Conservation (phyloP, 2,329 filamentous ascomycete genomes). For the Stachybotrys echinatus region DNA sequence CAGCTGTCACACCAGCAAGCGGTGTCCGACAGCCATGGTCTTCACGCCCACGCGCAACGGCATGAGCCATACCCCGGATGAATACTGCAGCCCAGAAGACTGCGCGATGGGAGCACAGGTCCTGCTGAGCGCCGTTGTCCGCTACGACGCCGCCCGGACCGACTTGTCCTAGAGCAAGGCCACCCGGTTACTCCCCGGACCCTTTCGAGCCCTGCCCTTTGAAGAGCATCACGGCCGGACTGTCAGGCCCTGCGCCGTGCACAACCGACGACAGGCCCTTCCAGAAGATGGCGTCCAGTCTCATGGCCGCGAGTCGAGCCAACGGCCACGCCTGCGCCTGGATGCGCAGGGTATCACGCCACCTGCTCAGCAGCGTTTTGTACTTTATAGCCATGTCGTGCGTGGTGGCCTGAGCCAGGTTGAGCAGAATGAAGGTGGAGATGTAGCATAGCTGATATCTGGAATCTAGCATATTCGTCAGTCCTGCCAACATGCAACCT, state of each 20-base stretch:
- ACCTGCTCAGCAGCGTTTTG: slow-evolving; percentile 11
- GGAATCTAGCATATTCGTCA: slow-evolving; percentile 8
- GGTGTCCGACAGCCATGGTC: slow-evolving; percentile 25
- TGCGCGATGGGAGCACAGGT: slow-evolving; percentile 15
- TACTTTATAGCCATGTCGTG: slow-evolving; percentile 10
- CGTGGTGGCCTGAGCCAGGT: slow-evolving; percentile 15
- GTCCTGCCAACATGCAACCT: no score
- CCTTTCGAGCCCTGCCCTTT: neutral
- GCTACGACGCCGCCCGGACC: slow-evolving; percentile 3
- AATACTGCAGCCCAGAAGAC: slow-evolving; percentile 16
- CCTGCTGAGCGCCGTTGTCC: slow-evolving; percentile 8
- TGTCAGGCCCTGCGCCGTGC: slow-evolving; percentile 11
- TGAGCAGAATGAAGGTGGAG: slow-evolving; percentile 15
- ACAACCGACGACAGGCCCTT: slow-evolving; percentile 13
- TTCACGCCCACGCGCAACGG: slow-evolving; percentile 24
- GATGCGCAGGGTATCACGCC: slow-evolving; percentile 15
- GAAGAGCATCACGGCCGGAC: slow-evolving; percentile 12
- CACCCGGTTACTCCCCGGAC: neutral
- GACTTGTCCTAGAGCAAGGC: neutral
- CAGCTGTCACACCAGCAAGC: slow-evolving; percentile 22
- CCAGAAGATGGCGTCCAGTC: slow-evolving; percentile 16
- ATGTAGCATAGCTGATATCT: slow-evolving; percentile 19
- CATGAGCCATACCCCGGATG: slow-evolving; percentile 17
- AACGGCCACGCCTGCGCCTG: slow-evolving; percentile 17
- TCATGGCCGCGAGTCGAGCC: slow-evolving; percentile 15